Evolutionary conservation across 2,329 filamentous ascomycete genomes (phyloP), one percentile per base, ranked within the genome.

Genomic region (Colletotrichum coccodes): DNA sequence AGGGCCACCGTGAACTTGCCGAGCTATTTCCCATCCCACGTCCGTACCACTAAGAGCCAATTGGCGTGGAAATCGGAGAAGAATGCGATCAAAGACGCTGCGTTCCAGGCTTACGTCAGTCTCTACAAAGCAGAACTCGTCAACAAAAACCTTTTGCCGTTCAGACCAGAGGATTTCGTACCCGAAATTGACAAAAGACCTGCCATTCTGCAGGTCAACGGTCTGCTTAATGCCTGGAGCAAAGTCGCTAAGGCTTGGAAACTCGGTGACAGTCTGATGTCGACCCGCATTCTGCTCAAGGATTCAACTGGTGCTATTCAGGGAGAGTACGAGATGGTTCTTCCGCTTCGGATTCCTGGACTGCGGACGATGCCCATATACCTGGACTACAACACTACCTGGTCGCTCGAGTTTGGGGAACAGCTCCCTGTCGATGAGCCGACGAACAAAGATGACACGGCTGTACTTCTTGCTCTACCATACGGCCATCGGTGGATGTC

Each of bases 41-140:
- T 94, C 11, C 88, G 92, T 18, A 81, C 79, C 44, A 83, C 87
- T 0, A 73, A 79, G 26, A 88, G 91, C 59, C 76, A 78, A 32
- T 71, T 76, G 40, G 71, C 77, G n/a, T 98, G 94, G 94, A 78
- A 72, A 12, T 92, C 90, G 0, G 91, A 96, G 74, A 87, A 85
- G 65, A 90, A 89, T 72, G 94, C 94, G 0, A 90, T 85, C 72
- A 94, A 92, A 75, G 95, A 98, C 78, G 94, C 92, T 1, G 92
- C 94, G 0, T 96, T 97, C 70, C 88, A 93, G 74, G 93, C 94
- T 1, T 97, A 95, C 75, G 80, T 88, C 26, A 84, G 84, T 6
- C 83, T 98, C 0, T 90, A 95, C 75, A 73, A 87, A 8, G 91
- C 87, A 30, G 91, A 92, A 0, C 82, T 98, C 6, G 79, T 98